Conservation (phyloP, 805 yeast genomes). For the Millerago galiae region DNA sequence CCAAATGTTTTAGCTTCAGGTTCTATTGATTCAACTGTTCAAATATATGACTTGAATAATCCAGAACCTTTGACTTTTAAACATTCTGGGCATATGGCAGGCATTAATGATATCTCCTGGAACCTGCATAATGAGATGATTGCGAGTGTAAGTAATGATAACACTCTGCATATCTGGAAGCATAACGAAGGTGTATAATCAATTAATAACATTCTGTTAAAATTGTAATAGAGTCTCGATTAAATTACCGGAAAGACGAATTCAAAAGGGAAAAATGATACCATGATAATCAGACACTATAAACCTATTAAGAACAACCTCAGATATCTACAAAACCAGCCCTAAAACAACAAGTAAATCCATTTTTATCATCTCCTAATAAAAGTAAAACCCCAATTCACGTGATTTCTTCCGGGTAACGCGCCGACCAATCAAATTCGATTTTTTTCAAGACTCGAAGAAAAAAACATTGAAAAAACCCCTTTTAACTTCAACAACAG, state of each 20-base stretch:
- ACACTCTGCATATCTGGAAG: constrained; percentile 81
- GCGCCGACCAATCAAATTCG: background rate
- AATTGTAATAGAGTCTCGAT: no score
- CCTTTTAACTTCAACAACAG: background rate
- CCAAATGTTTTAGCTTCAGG: constrained; percentile 55
- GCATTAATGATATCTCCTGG: constrained; percentile 83
- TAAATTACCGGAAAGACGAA: no score
- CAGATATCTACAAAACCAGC: no score
- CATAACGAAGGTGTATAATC: no score
- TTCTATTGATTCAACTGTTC: constrained; percentile 57
- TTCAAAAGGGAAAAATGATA: no score
- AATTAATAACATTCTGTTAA: no score
- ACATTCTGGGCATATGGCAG: constrained; percentile 86
- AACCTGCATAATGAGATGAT: constrained; percentile 57
- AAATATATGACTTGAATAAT: constrained; percentile 48
- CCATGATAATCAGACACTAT: no score
- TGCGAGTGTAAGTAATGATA: constrained; percentile 78
- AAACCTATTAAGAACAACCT: no score
- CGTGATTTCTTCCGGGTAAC: constrained; percentile 2
- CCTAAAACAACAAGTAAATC: no score
- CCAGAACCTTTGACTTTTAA: constrained; percentile 41
- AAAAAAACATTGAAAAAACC: constrained; percentile 2
- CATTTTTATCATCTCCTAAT: no score
- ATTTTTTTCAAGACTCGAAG: background rate
- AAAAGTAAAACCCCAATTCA: no score